A percentile compares a stretch with the other conserved stretches of the same genome.
These are phyloP conservation scores for Phytophthora pisi DNA, from an alignment of 352 stramenopile genomes.

Conservation along the genomic window DNA sequence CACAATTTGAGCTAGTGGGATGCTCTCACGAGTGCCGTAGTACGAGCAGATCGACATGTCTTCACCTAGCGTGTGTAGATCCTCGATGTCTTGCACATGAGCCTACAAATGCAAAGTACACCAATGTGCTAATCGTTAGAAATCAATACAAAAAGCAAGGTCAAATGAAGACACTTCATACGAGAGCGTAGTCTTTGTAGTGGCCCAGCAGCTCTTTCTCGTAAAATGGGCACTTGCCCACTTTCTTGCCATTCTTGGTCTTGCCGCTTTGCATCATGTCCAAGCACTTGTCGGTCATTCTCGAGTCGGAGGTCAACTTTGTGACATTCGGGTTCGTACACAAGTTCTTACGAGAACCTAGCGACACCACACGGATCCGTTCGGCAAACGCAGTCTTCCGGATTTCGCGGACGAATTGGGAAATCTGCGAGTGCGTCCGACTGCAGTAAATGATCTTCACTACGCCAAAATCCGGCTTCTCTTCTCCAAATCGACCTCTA, in stretches of 20 bases:
- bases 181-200: slow-evolving; percentile 83
- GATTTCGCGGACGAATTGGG: slow-evolving; percentile 89
- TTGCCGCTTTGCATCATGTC: slow-evolving; percentile 87
- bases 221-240: slow-evolving; percentile 83
- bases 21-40: slow-evolving; percentile 93
- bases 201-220: slow-evolving; percentile 72
- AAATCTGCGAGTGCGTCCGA: slow-evolving; percentile 90
- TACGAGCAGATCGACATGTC: slow-evolving; percentile 96
- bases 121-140: background rate
- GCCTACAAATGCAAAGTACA: slow-evolving; percentile 41
- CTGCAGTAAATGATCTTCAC: slow-evolving; percentile 92
- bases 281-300: slow-evolving; percentile 85
- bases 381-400: slow-evolving; percentile 78
- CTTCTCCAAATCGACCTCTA: slow-evolving; percentile 15
- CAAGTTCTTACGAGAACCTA: slow-evolving; percentile 87
- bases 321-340: slow-evolving; percentile 80
- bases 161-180: slow-evolving; percentile 32
- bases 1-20: slow-evolving; percentile 90
- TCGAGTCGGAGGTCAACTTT: slow-evolving; percentile 70
- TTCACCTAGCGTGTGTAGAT: slow-evolving; percentile 91
- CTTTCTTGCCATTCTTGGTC: slow-evolving; percentile 51
- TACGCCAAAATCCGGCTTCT: slow-evolving; percentile 47
- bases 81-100: slow-evolving; percentile 95
- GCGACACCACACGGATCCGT: slow-evolving; percentile 75
- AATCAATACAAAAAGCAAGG: slow-evolving; percentile 8